Evolutionary conservation across 192 early-diverging fungal genomes (phyloP).

Genomic region (Hyaloraphidium curvatum): DNA sequence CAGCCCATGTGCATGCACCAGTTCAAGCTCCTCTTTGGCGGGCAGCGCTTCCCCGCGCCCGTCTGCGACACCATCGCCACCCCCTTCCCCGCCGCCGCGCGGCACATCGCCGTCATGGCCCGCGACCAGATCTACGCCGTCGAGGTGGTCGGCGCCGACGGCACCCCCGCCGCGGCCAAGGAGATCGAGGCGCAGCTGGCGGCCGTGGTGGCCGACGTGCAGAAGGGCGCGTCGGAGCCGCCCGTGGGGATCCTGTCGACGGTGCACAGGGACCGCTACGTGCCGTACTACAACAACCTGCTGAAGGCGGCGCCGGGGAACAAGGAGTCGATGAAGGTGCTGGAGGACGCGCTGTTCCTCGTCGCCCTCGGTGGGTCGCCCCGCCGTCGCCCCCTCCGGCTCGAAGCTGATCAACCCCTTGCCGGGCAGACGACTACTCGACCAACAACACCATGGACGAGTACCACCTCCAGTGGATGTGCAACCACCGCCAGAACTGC

Average conservation of each 20-base stretch:
- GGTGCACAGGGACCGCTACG: conserved; percentile 48
- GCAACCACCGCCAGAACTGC: conserved; percentile 54
- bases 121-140: conserved; percentile 72
- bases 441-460: conserved; percentile 35
- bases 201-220: not conserved
- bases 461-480: conserved; percentile 51
- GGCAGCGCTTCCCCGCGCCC: conserved; percentile 47
- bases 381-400: conserved; percentile 74
- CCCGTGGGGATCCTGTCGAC: conserved; percentile 66
- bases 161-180: conserved; percentile 34
- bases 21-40: conserved; percentile 69
- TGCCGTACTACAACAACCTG: conserved; percentile 38
- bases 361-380: conserved; percentile 71
- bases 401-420: conserved; percentile 7
- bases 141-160: conserved; percentile 44
- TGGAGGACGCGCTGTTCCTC: conserved; percentile 69
- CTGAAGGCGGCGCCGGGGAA: conserved; percentile 49
- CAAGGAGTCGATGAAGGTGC: conserved; percentile 35
- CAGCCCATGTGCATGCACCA: conserved; percentile 90
- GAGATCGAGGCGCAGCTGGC: conserved; percentile 19
- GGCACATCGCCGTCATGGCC: conserved; percentile 69
- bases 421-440: conserved; percentile 30
- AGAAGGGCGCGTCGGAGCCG: conserved; percentile 18
- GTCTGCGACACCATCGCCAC: conserved; percentile 48
- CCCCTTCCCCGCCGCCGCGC: conserved; percentile 47